These are phyloP conservation scores for Solanum neorickii DNA, from an alignment of 257 asterid genomes.

Conservation along the genomic window DNA sequence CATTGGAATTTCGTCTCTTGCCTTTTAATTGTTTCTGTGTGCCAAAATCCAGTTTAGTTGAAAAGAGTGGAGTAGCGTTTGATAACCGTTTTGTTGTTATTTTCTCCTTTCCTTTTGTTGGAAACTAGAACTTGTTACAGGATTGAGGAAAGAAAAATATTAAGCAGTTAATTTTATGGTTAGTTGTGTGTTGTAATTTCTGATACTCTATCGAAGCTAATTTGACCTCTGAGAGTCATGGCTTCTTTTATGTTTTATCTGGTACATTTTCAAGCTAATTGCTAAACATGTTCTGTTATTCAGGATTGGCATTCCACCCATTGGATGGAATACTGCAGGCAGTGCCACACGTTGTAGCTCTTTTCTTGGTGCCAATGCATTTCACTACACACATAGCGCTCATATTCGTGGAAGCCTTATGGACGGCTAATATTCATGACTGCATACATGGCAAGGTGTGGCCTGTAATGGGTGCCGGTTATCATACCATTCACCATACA, in stretches of 20 bases:
- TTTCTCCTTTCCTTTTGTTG: neutral
- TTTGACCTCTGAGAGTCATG: neutral
- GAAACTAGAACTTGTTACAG: neutral
- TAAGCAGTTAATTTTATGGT: neutral
- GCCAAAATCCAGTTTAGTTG: neutral
- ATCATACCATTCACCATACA: constrained; percentile 97
- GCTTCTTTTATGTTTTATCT: neutral
- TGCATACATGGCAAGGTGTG: constrained; percentile 80
- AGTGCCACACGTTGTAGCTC: constrained; percentile 68
- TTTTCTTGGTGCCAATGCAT: constrained; percentile 69
- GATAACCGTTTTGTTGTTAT: neutral
- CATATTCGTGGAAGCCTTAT: constrained; percentile 61
- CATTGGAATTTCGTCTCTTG: neutral
- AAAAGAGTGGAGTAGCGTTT: neutral
- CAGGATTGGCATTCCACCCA: constrained; percentile 96
- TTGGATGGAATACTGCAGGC: constrained; percentile 94
- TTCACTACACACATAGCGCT: constrained; percentile 68
- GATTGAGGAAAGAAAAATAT: neutral
- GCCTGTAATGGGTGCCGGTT: constrained; percentile 99
- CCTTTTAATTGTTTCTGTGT: neutral
- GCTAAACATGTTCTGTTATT: neutral
- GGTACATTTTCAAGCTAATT: too few species aligned
- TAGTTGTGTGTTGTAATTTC: neutral
- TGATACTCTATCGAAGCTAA: neutral
- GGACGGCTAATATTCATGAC: constrained; percentile 96